Conservation (phyloP, 2,329 filamentous ascomycete species). For the Penicillium freii region DNA sequence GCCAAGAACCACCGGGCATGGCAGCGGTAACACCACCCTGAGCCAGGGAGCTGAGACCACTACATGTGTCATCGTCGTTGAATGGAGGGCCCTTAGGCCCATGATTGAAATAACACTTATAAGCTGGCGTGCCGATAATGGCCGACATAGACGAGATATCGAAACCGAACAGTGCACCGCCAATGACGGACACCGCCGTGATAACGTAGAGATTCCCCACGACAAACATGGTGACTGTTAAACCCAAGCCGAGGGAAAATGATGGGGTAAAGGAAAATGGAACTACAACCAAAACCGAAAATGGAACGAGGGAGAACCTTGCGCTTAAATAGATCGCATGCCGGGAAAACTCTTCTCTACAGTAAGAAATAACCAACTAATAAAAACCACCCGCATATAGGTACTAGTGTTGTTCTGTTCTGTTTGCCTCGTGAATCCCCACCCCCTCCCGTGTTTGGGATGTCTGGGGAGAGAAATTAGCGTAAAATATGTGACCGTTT, state of each 20-base stretch:
- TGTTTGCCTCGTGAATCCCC: background rate
- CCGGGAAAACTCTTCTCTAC: slow-evolving; percentile 1
- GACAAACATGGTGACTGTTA: slow-evolving; percentile 33
- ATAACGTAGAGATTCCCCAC: slow-evolving; percentile 58
- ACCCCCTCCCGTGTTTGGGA: slow-evolving; percentile 2
- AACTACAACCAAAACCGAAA: background rate
- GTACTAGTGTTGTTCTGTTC: background rate
- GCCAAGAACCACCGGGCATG: slow-evolving; percentile 71
- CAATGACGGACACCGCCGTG: slow-evolving; percentile 51
- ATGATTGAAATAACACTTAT: slow-evolving; percentile 68
- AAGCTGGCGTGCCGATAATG: slow-evolving; percentile 44
- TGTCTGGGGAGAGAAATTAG: slow-evolving; percentile 3
- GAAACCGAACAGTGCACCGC: slow-evolving; percentile 35
- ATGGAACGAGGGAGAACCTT: background rate
- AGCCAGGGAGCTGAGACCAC: slow-evolving; percentile 47
- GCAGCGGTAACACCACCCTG: slow-evolving; percentile 70
- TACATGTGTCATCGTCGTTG: slow-evolving; percentile 48
- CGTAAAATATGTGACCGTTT: slow-evolving; percentile 4
- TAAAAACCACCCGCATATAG: background rate
- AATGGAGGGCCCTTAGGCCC: slow-evolving; percentile 54
- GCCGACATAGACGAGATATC: slow-evolving; percentile 41
- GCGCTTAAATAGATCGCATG: slow-evolving; percentile 8
- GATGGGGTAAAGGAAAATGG: background rate
- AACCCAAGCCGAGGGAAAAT: slow-evolving; percentile 1
- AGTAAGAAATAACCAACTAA: background rate